Percentiles rank a stretch among this genome's conserved stretches.
Evolutionary conservation across 1,139 yeast genomes (phyloP).

Genomic region (Kodamaea sp.): DNA sequence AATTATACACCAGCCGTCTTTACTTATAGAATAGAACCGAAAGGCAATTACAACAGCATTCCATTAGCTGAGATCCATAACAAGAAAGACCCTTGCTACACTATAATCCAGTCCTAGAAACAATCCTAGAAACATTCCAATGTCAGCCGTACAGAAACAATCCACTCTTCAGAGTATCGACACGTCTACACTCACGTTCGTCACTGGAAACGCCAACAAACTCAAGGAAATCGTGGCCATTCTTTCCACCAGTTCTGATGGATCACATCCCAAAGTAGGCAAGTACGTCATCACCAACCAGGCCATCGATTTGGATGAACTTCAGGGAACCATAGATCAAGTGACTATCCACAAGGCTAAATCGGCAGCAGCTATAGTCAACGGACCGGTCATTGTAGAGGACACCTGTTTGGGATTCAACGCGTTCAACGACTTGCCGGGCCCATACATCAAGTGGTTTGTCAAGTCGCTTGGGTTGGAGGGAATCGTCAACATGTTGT

Average conservation of each 20-base stretch:
- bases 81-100: no score
- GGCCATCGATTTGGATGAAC: conserved; percentile 78
- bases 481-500: conserved; percentile 75
- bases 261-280: conserved; percentile 42
- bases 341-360: conserved; percentile 81
- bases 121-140: no score
- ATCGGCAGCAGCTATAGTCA: conserved; percentile 62
- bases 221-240: conserved; percentile 80
- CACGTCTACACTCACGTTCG: conserved; percentile 52
- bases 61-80: no score
- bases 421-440: conserved; percentile 83
- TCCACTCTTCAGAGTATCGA: no score
- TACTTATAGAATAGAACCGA: no score
- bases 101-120: no score
- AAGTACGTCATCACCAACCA: conserved; percentile 56
- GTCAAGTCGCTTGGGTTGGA: conserved; percentile 67
- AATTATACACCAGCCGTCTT: no score
- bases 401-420: conserved; percentile 89
- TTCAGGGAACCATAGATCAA: conserved; percentile 85
- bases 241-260: conserved; percentile 40
- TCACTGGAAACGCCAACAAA: conserved; percentile 88
- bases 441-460: conserved; percentile 93
- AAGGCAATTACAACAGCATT: no score
- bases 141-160: no score
- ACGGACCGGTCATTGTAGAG: conserved; percentile 87